Conservation (phyloP, 495 filamentous ascomycete species). For the Rhizodiscina lignyota region DNA sequence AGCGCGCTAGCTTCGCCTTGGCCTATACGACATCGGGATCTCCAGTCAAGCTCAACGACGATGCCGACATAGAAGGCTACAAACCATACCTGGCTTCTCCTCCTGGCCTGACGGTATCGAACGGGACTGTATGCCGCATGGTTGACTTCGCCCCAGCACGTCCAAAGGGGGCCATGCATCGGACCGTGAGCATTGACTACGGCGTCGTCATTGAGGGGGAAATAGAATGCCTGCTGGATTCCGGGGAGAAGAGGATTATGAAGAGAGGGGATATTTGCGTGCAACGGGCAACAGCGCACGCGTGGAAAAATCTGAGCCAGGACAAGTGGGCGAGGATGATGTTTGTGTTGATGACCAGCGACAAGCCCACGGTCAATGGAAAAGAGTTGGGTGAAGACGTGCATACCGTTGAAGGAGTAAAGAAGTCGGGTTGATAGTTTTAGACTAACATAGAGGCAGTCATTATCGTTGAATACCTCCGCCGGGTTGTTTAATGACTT, state of each 20-base stretch:
- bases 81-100: conserved; percentile 10
- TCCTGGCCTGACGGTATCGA: conserved; percentile 21
- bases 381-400: not conserved
- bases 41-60: conserved; percentile 22
- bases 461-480: too few relatives aligned
- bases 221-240: conserved; percentile 42
- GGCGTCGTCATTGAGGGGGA: conserved; percentile 62
- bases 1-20: too few relatives aligned
- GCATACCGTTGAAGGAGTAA: not conserved
- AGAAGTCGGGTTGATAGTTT: too few relatives aligned
- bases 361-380: not conserved
- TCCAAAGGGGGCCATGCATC: conserved; percentile 45
- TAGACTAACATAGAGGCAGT: too few relatives aligned
- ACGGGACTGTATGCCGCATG: conserved; percentile 38
- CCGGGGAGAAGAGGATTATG: conserved; percentile 35
- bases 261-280: conserved; percentile 45
- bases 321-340: conserved; percentile 19
- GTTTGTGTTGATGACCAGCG: not conserved
- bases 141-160: conserved; percentile 44
- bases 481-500: too few relatives aligned
- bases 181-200: conserved; percentile 59
- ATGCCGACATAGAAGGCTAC: conserved; percentile 32
- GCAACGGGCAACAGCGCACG: conserved; percentile 51
- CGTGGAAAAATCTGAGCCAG: conserved; percentile 40
- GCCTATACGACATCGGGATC: conserved; percentile 41